Base-by-base conservation (phyloP, 306 rosid species). In the Malus fusca region DNA sequence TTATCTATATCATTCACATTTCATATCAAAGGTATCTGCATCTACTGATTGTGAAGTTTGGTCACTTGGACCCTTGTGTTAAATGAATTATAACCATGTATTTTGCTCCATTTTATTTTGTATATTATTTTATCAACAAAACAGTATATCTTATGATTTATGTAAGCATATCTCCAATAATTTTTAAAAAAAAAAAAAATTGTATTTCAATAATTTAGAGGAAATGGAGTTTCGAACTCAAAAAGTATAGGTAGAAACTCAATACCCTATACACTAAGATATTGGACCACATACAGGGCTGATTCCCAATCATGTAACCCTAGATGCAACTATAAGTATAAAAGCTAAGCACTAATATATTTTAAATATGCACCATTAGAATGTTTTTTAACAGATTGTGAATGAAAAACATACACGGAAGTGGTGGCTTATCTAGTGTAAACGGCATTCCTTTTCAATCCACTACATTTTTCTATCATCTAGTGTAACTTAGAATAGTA, bases 21-120 rank as follows among this genome's bases (percentile, higher is more conserved):
- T 51, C 76, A 35, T 15, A 59, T 11, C 77, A 73, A 73, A 23
- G 13, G 23, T 42, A 25, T 73, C 56, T 48, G 23, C 52, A 22
- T 72, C 66, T 14, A 2, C 11, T 55, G 23, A 22, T 56, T 60
- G 4, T 14, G 66, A 35, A 13, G 65, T 56, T 22, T 55, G 66
- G 44, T 37, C 22, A 18, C 19, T 48, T 12, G 55, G 55, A 48
- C 55, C 44, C 37, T 72, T 25, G 19, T 15, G 25, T 40, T 73
- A 3, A 59, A 60, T 22, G 76, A 58, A 61, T 26, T 26, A 8
- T 26, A 61, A 61, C 37, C n/a, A 3, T 61, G 66, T 26, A 61
- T 61, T 61, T 61, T 26, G 6, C 18, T 14, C 4, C 66, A 13
- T 26, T 51, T 51, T 17, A 51, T 43, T 43, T 43, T 43, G 4